Percentiles rank a stretch among this genome's conserved stretches.
Evolutionary conservation across 2,329 filamentous ascomycete genomes (phyloP).

Genomic region (Paecilomyces formosus): DNA sequence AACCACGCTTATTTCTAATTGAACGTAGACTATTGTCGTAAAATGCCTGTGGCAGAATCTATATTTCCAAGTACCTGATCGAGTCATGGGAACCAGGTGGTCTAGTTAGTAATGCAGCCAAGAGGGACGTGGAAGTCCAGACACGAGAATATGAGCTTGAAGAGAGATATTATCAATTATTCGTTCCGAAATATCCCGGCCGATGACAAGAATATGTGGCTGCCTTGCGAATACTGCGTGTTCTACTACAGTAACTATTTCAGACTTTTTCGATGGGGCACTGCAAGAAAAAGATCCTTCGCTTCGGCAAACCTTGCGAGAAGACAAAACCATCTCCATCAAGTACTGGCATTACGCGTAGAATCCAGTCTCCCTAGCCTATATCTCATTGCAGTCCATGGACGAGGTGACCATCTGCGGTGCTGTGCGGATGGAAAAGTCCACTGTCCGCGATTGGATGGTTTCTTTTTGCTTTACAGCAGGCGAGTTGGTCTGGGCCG

Average conservation of each 20-base stretch:
- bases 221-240: background rate
- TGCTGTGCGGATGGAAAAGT: background rate
- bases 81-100: too few species aligned
- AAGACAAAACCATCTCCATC: too few species aligned
- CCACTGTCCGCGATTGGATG: background rate
- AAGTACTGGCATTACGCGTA: background rate
- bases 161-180: background rate
- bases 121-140: too few species aligned
- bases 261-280: background rate
- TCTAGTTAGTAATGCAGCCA: too few species aligned
- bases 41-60: background rate
- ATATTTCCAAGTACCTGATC: too few species aligned
- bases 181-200: background rate
- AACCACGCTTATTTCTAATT: too few species aligned
- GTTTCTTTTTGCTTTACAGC: background rate
- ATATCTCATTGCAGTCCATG: background rate
- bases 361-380: background rate
- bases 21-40: background rate
- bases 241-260: background rate
- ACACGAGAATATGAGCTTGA: background rate
- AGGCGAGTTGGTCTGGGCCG: background rate
- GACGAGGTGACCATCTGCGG: background rate
- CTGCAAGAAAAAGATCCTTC: background rate
- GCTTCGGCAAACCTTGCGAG: background rate
- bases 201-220: background rate